Evolutionary conservation across 192 early-diverging fungal genomes (phyloP).

Genomic region (Blastocladiella britannica): DNA sequence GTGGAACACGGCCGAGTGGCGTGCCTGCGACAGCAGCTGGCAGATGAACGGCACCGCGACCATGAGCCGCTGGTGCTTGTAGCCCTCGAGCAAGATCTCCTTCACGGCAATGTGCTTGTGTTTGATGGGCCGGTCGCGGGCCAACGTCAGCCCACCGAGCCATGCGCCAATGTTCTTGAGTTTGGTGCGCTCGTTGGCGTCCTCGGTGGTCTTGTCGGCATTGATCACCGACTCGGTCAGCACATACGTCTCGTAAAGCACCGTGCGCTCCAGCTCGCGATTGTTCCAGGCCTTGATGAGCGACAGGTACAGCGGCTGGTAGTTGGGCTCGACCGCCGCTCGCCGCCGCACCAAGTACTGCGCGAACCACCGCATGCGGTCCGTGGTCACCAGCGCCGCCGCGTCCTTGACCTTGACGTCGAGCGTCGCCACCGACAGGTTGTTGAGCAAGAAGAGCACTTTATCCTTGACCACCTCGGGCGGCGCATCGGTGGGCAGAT

Average conservation of each 20-base stretch:
- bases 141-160: constrained; percentile 92
- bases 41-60: constrained; percentile 97
- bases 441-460: constrained; percentile 94
- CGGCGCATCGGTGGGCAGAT: constrained; percentile 21
- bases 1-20: constrained; percentile 65
- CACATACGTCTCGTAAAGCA: constrained; percentile 71
- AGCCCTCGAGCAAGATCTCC: constrained; percentile 81
- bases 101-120: constrained; percentile 92
- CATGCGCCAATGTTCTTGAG: constrained; percentile 94
- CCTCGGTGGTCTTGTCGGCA: constrained; percentile 77
- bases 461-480: constrained; percentile 57
- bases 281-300: constrained; percentile 58
- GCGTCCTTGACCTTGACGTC: constrained; percentile 55
- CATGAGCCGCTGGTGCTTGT: constrained; percentile 61
- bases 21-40: constrained; percentile 82
- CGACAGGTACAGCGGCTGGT: constrained; percentile 72
- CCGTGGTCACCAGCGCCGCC: constrained; percentile 44
- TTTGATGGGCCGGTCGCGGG: constrained; percentile 83
- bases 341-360: constrained; percentile 87
- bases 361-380: constrained; percentile 69
- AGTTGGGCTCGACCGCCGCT: constrained; percentile 90
- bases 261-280: constrained; percentile 41
- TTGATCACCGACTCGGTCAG: constrained; percentile 79
- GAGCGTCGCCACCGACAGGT: constrained; percentile 69
- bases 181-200: constrained; percentile 65